Base-by-base conservation (phyloP, 1,139 yeast genomes). In the Saccharomyces hybrid region DNA sequence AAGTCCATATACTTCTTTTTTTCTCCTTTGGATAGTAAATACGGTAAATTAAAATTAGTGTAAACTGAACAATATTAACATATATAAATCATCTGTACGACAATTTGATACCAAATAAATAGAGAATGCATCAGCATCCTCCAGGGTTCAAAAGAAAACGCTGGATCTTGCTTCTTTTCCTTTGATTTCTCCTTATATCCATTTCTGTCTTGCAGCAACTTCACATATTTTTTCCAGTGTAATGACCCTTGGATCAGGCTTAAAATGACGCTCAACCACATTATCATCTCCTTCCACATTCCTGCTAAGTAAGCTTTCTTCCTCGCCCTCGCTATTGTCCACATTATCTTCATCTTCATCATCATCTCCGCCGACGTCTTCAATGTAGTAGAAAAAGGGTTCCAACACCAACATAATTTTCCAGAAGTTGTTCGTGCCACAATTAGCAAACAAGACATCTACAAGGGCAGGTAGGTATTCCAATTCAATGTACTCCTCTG, bases 401-500 rank as follows among this genome's bases (percentile, higher is more conserved):
- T 69, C 72, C 47, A 70, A 52, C 4, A 67, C 71, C 16, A 69
- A 57, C 63, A 70, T 63, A 2, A 68, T 67, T 52, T 70, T 68
- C 70, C 72, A 68, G 51, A 69, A 69, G 38, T 62, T 56, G 13
- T 50, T 48, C 13, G 66, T 51, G 4, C 69, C 69, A 50, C 70
- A 64, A 48, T 69, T 68, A 13, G 56, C 58, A 44, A 67, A 68
- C 13, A 70, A 51, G 26, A 69, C 65, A 32, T 67, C 65, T 11
- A 69, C 64, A 46, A 70, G 57, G 14, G 65, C 61, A n/a, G 73
- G 72, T 30, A 69, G 56, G 54, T 64, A 70, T 51, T 67, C 70
- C n/a, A 66, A 54, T 57, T 70, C 72, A 44, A 69, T 69, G 50
- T 69, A 70, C 52, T 68, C 71, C 49, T 70, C 73, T 2, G 73